Percentiles rank a stretch among this genome's conserved stretches.
phyloP scores from a whole-genome alignment of 768 basidiomycete species.

The Phanerochaete carnosa region DNA sequence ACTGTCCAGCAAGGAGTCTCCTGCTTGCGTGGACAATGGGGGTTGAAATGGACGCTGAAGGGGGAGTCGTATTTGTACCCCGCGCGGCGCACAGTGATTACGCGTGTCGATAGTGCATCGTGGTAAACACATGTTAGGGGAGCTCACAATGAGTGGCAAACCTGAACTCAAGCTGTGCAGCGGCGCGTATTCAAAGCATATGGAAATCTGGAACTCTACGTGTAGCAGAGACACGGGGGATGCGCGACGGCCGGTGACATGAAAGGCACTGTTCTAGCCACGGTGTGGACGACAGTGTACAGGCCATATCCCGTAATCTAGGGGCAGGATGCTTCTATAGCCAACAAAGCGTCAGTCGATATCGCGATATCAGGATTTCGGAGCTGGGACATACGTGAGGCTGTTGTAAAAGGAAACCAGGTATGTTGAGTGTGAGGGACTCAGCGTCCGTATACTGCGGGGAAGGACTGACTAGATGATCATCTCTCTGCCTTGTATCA shows the following conservation, averaged over 20 bases:
- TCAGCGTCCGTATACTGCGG: no score
- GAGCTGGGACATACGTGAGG: no score
- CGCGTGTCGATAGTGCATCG: slow-evolving; percentile 4
- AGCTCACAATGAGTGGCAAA: background rate
- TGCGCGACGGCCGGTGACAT: background rate
- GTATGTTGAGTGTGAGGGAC: no score
- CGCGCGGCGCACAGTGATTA: background rate
- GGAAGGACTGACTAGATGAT: no score
- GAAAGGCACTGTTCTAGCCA: background rate
- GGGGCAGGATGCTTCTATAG: no score
- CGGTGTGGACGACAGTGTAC: no score
- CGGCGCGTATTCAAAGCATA: background rate
- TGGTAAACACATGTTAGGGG: background rate
- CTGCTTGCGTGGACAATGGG: background rate
- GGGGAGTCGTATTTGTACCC: background rate
- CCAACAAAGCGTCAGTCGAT: no score
- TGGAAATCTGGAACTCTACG: background rate
- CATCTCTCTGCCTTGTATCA: no score
- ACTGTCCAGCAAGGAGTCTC: background rate
- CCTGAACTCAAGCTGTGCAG: background rate
- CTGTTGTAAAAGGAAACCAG: no score
- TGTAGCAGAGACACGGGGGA: background rate
- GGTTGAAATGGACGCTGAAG: background rate
- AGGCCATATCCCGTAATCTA: no score
- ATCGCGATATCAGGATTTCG: no score